These are phyloP conservation scores for Astrothelium macrocarpum DNA, from an alignment of 495 filamentous ascomycete genomes.

Conservation along the genomic window DNA sequence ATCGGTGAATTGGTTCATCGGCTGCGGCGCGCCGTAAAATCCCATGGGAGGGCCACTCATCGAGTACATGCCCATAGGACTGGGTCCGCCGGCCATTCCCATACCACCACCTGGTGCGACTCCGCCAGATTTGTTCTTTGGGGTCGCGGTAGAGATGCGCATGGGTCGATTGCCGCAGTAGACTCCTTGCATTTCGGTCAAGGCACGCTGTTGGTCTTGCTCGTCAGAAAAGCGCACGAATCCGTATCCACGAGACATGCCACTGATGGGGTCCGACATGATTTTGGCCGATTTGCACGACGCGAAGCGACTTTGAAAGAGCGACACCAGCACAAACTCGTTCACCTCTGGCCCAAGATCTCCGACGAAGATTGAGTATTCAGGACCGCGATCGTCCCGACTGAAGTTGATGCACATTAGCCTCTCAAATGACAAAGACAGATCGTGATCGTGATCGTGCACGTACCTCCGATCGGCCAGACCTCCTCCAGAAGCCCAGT, in stretches of 20 bases:
- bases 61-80: slow-evolving; percentile 39
- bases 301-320: slow-evolving; percentile 92
- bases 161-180: slow-evolving; percentile 99
- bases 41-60: slow-evolving; percentile 74
- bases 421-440: not conserved
- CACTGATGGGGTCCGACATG: slow-evolving; percentile 97
- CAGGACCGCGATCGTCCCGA: slow-evolving; percentile 88
- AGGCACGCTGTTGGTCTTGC: slow-evolving; percentile 84
- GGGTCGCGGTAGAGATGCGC: slow-evolving; percentile 96
- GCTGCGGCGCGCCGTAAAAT: slow-evolving; percentile 76
- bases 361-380: slow-evolving; percentile 95
- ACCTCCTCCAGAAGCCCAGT: slow-evolving; percentile 97
- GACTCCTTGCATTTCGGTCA: slow-evolving; percentile 97
- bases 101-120: slow-evolving; percentile 38
- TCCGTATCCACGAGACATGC: slow-evolving; percentile 94
- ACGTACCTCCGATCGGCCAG: slow-evolving; percentile 61
- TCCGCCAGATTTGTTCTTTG: slow-evolving; percentile 75
- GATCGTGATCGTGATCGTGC: not conserved
- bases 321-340: slow-evolving; percentile 91
- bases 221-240: slow-evolving; percentile 97
- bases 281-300: slow-evolving; percentile 99
- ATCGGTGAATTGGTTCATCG: slow-evolving; percentile 99
- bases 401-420: slow-evolving; percentile 31
- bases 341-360: slow-evolving; percentile 98
- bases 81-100: slow-evolving; percentile 33